phyloP scores from a whole-genome alignment of 805 yeast genomes.

The Wickerhamomyces strasburgensis region DNA sequence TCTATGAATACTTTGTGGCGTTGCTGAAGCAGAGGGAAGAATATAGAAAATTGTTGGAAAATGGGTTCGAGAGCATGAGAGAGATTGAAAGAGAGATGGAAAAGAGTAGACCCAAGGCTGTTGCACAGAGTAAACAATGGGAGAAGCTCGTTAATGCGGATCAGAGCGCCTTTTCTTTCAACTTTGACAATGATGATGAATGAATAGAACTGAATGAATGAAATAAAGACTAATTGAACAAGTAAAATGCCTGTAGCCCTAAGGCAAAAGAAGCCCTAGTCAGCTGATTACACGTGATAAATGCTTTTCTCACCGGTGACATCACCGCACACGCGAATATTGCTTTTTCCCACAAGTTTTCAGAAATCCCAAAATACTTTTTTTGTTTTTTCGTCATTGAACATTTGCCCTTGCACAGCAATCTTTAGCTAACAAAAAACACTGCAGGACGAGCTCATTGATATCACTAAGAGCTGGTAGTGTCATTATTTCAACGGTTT shows the following conservation, averaged over 20 bases:
- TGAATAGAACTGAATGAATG: constrained; percentile 1
- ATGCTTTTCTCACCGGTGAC: not conserved
- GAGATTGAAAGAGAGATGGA: constrained; percentile 30
- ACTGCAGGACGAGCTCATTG: no score
- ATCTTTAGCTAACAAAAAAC: no score
- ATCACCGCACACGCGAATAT: no score
- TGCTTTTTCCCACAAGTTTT: not conserved
- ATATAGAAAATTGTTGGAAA: constrained; percentile 29
- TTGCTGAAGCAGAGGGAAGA: constrained; percentile 39
- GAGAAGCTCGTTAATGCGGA: constrained; percentile 30
- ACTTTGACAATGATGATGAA: constrained; percentile 24
- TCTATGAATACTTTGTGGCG: constrained; percentile 55
- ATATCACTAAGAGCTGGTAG: no score
- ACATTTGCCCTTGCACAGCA: no score
- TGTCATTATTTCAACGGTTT: no score
- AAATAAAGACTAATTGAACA: not conserved
- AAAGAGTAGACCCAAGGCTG: constrained; percentile 13
- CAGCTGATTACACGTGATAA: not conserved
- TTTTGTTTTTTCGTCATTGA: not conserved
- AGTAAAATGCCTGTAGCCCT: no score
- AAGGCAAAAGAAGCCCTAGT: no score
- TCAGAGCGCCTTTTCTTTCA: constrained; percentile 18
- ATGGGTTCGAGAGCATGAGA: constrained; percentile 32
- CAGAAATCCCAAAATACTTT: not conserved
- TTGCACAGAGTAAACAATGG: constrained; percentile 51